Evolutionary conservation across 2,329 filamentous ascomycete genomes (phyloP).

Genomic region (Parastagonospora nodorum): DNA sequence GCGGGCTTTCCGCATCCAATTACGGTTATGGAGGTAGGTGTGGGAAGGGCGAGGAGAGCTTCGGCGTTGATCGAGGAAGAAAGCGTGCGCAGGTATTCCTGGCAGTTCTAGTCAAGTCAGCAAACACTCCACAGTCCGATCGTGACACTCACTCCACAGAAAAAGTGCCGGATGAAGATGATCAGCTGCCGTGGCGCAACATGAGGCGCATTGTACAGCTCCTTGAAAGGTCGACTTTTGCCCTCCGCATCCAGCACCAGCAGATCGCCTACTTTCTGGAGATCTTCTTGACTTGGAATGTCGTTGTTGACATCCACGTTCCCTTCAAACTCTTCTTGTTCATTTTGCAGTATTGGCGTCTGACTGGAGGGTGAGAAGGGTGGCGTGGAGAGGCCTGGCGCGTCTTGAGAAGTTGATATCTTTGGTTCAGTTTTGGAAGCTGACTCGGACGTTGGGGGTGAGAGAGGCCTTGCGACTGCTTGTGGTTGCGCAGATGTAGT

Average conservation of each 20-base stretch:
- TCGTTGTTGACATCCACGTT: conserved; percentile 45
- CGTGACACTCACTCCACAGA: conserved; percentile 69
- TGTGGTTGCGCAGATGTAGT: conserved; percentile 10
- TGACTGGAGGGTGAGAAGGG: conserved; percentile 41
- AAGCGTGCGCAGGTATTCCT: conserved; percentile 71
- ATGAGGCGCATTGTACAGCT: conserved; percentile 41
- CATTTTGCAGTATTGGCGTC: conserved; percentile 37
- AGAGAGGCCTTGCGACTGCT: conserved; percentile 23
- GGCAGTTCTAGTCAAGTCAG: conserved; percentile 64
- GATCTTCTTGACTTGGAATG: conserved; percentile 37
- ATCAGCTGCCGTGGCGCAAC: conserved; percentile 61
- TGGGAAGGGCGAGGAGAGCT: conserved; percentile 54
- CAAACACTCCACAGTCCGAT: background rate
- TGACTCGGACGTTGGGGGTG: conserved; percentile 31
- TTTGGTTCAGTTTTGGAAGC: conserved; percentile 20
- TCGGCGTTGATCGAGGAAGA: conserved; percentile 60
- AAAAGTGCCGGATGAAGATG: conserved; percentile 80
- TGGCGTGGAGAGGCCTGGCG: conserved; percentile 21
- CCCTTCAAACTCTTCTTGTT: conserved; percentile 41
- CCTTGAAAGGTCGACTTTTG: conserved; percentile 43
- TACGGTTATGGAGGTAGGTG: conserved; percentile 67
- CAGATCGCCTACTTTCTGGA: conserved; percentile 37
- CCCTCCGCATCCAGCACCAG: conserved; percentile 44
- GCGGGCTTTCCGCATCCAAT: conserved; percentile 73
- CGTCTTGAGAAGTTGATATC: conserved; percentile 20